phyloP scores from a whole-genome alignment of 371 early-diverging fungal species.

The Capillidium rhysosporum region DNA sequence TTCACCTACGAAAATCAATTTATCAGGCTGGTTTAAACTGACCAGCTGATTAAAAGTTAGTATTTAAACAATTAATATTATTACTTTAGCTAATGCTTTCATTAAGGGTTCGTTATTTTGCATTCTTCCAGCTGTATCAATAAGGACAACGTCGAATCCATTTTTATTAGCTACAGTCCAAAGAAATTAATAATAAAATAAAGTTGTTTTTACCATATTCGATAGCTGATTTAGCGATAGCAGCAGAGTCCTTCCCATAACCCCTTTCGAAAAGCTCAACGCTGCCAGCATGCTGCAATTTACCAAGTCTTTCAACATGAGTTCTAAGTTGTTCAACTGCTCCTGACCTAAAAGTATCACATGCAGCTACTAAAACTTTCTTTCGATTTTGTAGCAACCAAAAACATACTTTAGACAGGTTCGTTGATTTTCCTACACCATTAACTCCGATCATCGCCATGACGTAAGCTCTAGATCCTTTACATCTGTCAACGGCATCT shows the following conservation, averaged over 20 bases:
- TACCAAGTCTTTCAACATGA: constrained; percentile 76
- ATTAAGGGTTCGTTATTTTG: constrained; percentile 97
- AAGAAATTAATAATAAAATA: background rate
- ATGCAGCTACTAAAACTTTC: constrained; percentile 92
- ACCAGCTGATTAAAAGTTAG: constrained; percentile 35
- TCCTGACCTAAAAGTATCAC: constrained; percentile 98
- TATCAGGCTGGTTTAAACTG: constrained; percentile 85
- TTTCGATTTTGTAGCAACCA: constrained; percentile 92
- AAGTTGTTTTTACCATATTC: constrained; percentile 31
- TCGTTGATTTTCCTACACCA: constrained; percentile 96
- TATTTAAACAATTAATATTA: background rate
- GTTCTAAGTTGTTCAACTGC: constrained; percentile 97
- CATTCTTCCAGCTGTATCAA: constrained; percentile 99
- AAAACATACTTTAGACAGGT: constrained; percentile 93
- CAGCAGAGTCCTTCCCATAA: constrained; percentile 97
- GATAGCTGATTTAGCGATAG: constrained; percentile 96
- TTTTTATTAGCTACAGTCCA: constrained; percentile 23
- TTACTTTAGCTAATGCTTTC: constrained; percentile 82
- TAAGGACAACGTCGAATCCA: constrained; percentile 89
- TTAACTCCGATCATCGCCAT: constrained; percentile 98
- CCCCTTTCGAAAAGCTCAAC: constrained; percentile 96
- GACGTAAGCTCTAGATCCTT: constrained; percentile 64
- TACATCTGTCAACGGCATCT: constrained; percentile 58
- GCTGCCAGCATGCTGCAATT: constrained; percentile 43
- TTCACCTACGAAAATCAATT: constrained; percentile 98